phyloP scores from a whole-genome alignment of 495 filamentous ascomycete species.

The Penicillium ochrochloron region DNA sequence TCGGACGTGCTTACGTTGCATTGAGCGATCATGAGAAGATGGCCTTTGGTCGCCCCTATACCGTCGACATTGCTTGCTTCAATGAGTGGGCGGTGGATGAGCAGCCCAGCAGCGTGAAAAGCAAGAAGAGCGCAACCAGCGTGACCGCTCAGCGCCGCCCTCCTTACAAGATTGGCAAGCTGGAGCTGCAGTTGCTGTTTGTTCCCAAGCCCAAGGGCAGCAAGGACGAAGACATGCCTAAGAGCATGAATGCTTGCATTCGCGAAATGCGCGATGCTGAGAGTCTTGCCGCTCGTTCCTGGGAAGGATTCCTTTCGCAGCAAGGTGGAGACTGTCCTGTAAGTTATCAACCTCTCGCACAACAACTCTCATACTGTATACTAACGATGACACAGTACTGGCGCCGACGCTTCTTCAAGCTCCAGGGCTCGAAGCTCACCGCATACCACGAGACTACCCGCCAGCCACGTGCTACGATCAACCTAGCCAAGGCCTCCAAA shows the following conservation, averaged over 20 bases:
- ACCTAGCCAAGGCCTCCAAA: slow-evolving; percentile 89
- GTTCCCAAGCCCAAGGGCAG: slow-evolving; percentile 88
- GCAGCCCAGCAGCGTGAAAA: slow-evolving; percentile 79
- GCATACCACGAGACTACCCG: slow-evolving; percentile 95
- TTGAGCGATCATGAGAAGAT: slow-evolving; percentile 87
- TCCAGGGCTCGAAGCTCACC: slow-evolving; percentile 86
- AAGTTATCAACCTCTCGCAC: slow-evolving; percentile 49
- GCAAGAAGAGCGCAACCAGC: slow-evolving; percentile 74
- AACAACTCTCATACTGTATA: neutral
- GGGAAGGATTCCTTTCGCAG: slow-evolving; percentile 89
- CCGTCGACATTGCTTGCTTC: slow-evolving; percentile 87
- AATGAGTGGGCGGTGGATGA: slow-evolving; percentile 98
- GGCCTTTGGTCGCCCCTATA: slow-evolving; percentile 85
- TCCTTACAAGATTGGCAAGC: slow-evolving; percentile 92
- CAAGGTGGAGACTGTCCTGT: slow-evolving; percentile 98
- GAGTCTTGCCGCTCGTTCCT: slow-evolving; percentile 68
- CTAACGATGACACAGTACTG: slow-evolving; percentile 68
- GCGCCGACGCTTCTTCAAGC: slow-evolving; percentile 96
- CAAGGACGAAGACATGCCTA: slow-evolving; percentile 96
- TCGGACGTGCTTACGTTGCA: slow-evolving; percentile 88
- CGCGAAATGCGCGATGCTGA: slow-evolving; percentile 90
- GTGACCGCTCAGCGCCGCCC: slow-evolving; percentile 68
- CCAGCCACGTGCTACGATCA: slow-evolving; percentile 95
- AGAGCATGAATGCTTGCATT: slow-evolving; percentile 95
- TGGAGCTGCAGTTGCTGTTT: slow-evolving; percentile 90